Evolutionary conservation across 331 rosid species (phyloP).

Genomic region (Malus hybrid): DNA sequence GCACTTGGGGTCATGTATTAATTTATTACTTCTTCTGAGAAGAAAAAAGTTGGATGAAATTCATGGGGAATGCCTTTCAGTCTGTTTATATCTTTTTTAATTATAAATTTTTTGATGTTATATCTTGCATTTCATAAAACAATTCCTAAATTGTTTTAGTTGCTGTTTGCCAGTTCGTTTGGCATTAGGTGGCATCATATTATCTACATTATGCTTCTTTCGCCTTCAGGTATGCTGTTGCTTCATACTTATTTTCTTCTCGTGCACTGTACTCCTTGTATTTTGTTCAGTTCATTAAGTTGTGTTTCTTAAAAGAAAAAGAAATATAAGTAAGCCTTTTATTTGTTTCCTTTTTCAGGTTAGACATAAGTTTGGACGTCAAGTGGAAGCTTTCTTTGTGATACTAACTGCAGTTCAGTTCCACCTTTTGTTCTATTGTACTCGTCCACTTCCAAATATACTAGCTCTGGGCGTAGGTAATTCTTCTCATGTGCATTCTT

Average conservation of each 20-base stretch:
- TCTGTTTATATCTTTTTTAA: neutral
- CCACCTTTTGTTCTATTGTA: constrained; percentile 80
- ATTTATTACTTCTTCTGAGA: neutral
- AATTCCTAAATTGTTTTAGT: constrained; percentile 13
- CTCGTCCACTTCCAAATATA: constrained; percentile 88
- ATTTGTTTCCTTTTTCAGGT: constrained; percentile 42
- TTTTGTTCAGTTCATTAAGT: neutral
- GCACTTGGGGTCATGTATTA: neutral
- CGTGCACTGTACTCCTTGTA: neutral
- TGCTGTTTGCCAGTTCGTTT: constrained; percentile 64
- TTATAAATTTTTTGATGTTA: neutral
- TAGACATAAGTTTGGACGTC: constrained; percentile 71
- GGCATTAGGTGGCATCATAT: constrained; percentile 61
- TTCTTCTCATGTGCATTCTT: constrained; percentile 8
- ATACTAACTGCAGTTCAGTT: constrained; percentile 74
- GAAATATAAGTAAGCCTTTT: neutral
- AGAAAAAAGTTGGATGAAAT: neutral
- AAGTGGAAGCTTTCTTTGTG: constrained; percentile 85
- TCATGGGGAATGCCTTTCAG: neutral
- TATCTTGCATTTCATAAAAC: neutral
- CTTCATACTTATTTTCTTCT: neutral
- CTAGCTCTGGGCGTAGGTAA: constrained; percentile 79
- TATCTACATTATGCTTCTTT: constrained; percentile 58
- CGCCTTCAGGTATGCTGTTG: constrained; percentile 56
- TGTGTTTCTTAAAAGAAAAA: neutral